Evolutionary conservation across 345 rosid genomes (phyloP).

Genomic region (Eucalyptus decipiens): DNA sequence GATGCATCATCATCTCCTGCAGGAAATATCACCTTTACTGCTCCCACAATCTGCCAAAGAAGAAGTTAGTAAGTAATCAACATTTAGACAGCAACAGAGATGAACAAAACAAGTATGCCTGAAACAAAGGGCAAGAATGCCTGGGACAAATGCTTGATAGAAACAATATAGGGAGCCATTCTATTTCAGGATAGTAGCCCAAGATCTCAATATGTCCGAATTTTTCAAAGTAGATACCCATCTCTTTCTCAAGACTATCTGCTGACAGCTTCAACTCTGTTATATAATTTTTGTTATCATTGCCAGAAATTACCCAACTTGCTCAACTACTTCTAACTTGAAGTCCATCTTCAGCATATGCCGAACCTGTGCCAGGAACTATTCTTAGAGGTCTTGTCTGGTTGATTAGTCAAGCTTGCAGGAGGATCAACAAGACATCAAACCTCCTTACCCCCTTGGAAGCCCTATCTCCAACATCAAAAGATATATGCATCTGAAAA

Average conservation of each 20-base stretch:
- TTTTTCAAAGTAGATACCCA: constrained; percentile 82
- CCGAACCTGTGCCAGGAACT: constrained; percentile 24
- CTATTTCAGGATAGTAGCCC: constrained; percentile 56
- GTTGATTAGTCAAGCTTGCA: constrained; percentile 19
- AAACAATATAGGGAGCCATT: constrained; percentile 4
- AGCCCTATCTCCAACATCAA: no score
- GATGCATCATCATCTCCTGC: no score
- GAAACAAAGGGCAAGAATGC: no score
- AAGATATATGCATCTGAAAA: no score
- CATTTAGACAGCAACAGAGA: no score
- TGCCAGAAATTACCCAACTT: neutral
- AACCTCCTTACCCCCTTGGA: no score
- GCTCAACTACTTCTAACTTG: neutral
- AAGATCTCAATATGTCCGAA: constrained; percentile 80
- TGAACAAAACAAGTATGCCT: no score
- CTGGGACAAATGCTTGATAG: no score
- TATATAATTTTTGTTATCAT: neutral
- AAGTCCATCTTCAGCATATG: constrained; percentile 81
- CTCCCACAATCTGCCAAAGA: no score
- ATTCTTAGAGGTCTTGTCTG: constrained; percentile 46
- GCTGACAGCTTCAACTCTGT: constrained; percentile 80
- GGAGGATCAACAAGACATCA: neutral
- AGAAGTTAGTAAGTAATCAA: no score
- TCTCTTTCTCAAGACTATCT: constrained; percentile 91
- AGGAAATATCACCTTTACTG: no score